phyloP scores from a whole-genome alignment of 2,329 filamentous ascomycete species.

The Cladorrhinum sp. region DNA sequence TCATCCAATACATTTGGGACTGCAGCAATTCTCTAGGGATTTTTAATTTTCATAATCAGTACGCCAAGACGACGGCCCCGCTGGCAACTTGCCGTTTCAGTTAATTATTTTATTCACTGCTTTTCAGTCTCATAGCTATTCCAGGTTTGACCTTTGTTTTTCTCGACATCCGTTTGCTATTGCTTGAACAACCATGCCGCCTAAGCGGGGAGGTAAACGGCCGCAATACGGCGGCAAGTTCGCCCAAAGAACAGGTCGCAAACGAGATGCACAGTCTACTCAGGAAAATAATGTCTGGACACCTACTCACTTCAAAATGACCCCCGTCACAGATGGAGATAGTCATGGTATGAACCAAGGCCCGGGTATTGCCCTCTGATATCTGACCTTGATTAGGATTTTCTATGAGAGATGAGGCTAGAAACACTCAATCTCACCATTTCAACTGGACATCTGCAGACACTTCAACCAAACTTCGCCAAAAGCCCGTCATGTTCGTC shows the following conservation, averaged over 20 bases:
- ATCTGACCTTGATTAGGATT: constrained; percentile 33
- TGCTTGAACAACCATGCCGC: constrained; percentile 13
- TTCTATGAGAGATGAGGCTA: constrained; percentile 48
- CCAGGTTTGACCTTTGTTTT: too few relatives aligned
- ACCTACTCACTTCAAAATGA: background rate
- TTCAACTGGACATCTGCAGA: constrained; percentile 29
- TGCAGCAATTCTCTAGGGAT: background rate
- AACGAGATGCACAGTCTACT: constrained; percentile 12
- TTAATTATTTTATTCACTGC: background rate
- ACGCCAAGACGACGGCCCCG: background rate
- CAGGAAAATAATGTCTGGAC: constrained; percentile 12
- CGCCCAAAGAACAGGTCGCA: constrained; percentile 21
- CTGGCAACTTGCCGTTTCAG: background rate
- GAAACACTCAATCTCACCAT: constrained; percentile 47
- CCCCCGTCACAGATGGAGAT: constrained; percentile 1
- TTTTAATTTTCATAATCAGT: background rate
- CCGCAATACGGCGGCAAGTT: constrained; percentile 3
- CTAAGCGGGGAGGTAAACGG: constrained; percentile 27
- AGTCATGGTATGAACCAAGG: constrained; percentile 7
- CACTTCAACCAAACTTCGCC: constrained; percentile 40
- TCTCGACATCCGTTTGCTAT: background rate
- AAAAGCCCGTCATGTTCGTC: constrained; percentile 50
- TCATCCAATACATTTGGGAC: background rate
- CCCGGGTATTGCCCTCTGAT: background rate
- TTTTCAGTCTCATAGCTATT: background rate